A percentile compares a stretch with the other conserved stretches of the same genome.
These are phyloP conservation scores for Elsinoe perseae DNA, from an alignment of 2,329 filamentous ascomycete genomes.

Conservation along the genomic window DNA sequence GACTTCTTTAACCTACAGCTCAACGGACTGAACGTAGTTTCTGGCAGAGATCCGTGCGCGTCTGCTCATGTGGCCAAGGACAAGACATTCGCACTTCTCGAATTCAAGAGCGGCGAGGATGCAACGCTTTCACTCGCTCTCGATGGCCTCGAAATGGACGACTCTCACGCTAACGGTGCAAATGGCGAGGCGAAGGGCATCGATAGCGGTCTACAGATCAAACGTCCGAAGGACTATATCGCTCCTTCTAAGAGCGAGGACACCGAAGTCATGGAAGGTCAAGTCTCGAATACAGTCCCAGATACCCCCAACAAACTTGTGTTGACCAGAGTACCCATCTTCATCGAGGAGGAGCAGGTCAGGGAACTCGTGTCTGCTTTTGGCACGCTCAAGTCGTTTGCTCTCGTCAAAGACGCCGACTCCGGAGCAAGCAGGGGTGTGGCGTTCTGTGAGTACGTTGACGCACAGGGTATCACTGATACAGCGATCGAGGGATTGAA, in stretches of 20 bases:
- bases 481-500: slow-evolving; percentile 87
- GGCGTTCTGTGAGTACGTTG: slow-evolving; percentile 90
- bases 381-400: slow-evolving; percentile 85
- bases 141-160: slow-evolving; percentile 82
- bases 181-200: slow-evolving; percentile 49
- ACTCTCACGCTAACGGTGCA: slow-evolving; percentile 49
- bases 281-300: slow-evolving; percentile 71
- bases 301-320: slow-evolving; percentile 95
- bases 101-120: slow-evolving; percentile 82
- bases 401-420: slow-evolving; percentile 76
- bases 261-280: slow-evolving; percentile 63
- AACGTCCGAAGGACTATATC: slow-evolving; percentile 93
- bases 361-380: slow-evolving; percentile 84
- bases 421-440: slow-evolving; percentile 80
- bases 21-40: slow-evolving; percentile 89
- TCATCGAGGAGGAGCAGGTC: slow-evolving; percentile 85
- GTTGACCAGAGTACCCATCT: slow-evolving; percentile 79
- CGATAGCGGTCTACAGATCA: slow-evolving; percentile 60
- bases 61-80: slow-evolving; percentile 76
- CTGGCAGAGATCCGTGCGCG: slow-evolving; percentile 74
- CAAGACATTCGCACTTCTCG: slow-evolving; percentile 71
- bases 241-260: slow-evolving; percentile 73
- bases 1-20: slow-evolving; percentile 94
- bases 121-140: slow-evolving; percentile 85
- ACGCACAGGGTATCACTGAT: slow-evolving; percentile 62